Evolutionary conservation across 2,329 filamentous ascomycete genomes (phyloP), one percentile per base, ranked within the genome.

Genomic region (Chalaropsis ovoidea): DNA sequence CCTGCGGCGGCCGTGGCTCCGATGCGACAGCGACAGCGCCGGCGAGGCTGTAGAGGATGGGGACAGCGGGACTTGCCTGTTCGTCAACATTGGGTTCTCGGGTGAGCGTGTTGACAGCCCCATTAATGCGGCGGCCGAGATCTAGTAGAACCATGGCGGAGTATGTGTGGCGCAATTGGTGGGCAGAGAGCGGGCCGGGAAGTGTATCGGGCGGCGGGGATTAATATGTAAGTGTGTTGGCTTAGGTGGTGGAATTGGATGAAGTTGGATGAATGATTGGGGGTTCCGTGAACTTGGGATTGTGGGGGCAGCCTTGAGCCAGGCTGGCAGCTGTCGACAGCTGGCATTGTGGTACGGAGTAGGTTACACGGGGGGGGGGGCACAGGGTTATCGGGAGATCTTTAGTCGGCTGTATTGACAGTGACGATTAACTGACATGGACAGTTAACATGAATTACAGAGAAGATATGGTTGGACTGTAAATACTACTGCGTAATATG

Each of bases 81-180:
- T 99, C 94, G 74, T 97, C 93, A 71, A 97, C 85, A 73, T 95
- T 96, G 70, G 86, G 89, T 67, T 94, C 90, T 73, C 93, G 84
- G 68, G 93, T 96, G 72, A 97, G 82, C 79, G 96, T 93, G 69
- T 86, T 88, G 79, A 99, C 89, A 72, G 94, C 94, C 81, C 90
- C 85, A 79, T 96, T 97, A 77, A 99, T 97, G 79, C 94, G 94
- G 81, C 93, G 91, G 72, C 94, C 94, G 68, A 99, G 85, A 83
- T 99, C 94, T 86, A 96, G 92, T 74, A 99, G 88, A 82, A 99
- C 94, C 94, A 99, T 99, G 74, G 73, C 67, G 65, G 47, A 5
- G 15, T 52, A 3, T 22, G 11, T 31, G 4, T 52, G 47, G 11
- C 19, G 24, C 22, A 15, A 15, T 22, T 7, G 19, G 47, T 39